Conservation (phyloP, 306 rosid species). For the Benincasa hispida region DNA sequence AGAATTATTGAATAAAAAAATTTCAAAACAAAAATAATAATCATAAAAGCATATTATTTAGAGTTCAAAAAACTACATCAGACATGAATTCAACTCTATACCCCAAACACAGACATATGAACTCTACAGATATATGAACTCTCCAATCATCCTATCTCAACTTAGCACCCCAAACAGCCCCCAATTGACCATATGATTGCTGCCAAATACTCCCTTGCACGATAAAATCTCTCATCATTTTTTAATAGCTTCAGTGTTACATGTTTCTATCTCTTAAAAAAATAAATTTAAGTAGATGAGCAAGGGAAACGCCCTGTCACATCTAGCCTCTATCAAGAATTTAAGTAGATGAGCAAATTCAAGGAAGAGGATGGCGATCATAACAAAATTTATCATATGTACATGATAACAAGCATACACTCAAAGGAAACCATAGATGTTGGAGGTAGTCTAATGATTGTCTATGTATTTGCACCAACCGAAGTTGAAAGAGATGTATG, state of each 20-base stretch:
- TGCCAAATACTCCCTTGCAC: not conserved
- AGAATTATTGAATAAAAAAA: no score
- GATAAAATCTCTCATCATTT: not conserved
- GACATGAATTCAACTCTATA: no score
- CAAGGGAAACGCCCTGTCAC: not conserved
- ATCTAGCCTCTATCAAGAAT: not conserved
- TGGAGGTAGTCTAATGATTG: not conserved
- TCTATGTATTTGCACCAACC: not conserved
- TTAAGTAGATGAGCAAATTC: not conserved
- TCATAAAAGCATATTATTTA: no score
- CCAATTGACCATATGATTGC: not conserved
- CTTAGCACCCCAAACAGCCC: no score
- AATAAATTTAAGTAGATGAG: not conserved
- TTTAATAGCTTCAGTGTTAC: not conserved
- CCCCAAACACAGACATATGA: no score
- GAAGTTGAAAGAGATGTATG: not conserved
- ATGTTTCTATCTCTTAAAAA: not conserved
- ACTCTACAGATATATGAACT: no score
- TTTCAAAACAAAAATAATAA: no score
- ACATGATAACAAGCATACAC: not conserved
- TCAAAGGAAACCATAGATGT: not conserved
- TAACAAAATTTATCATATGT: not conserved
- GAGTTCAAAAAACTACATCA: no score
- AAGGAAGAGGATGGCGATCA: not conserved
- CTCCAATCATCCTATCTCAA: no score